Conservation (phyloP, 805 yeast species). For the Saccharomycopsis babjevae region DNA sequence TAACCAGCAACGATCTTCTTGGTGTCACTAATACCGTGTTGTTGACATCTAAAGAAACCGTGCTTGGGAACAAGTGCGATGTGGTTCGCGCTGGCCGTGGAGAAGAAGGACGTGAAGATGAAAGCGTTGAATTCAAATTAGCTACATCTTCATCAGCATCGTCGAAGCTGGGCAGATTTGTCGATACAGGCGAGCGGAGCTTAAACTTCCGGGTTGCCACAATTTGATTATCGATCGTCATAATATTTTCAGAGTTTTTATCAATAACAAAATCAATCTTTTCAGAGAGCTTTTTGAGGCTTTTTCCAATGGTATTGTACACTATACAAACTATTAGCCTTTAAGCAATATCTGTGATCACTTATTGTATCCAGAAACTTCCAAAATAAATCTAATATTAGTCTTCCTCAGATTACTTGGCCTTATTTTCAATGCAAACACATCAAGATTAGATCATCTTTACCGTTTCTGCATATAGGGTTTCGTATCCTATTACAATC, state of each 20-base stretch:
- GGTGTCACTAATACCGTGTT: not conserved
- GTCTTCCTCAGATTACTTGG: too few relatives aligned
- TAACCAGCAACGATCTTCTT: not conserved
- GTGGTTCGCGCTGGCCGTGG: not conserved
- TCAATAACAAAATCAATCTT: too few relatives aligned
- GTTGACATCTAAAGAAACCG: not conserved
- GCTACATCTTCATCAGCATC: not conserved
- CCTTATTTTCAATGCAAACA: too few relatives aligned
- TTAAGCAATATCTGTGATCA: too few relatives aligned
- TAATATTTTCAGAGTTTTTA: not conserved
- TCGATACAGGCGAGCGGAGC: not conserved
- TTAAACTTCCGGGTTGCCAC: not conserved
- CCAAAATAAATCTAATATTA: too few relatives aligned
- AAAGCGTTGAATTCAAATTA: not conserved
- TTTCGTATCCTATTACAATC: too few relatives aligned
- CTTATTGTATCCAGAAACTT: too few relatives aligned
- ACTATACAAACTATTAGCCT: too few relatives aligned
- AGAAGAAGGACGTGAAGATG: not conserved
- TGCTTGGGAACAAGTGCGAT: not conserved
- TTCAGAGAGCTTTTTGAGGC: too few relatives aligned
- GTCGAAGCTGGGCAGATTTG: not conserved
- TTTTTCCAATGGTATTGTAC: too few relatives aligned
- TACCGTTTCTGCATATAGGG: too few relatives aligned
- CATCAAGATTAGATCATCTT: too few relatives aligned
- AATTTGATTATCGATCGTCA: not conserved